These are phyloP conservation scores for Raffaelea ambrosiae DNA, from an alignment of 2,329 filamentous ascomycete genomes.

Conservation along the genomic window DNA sequence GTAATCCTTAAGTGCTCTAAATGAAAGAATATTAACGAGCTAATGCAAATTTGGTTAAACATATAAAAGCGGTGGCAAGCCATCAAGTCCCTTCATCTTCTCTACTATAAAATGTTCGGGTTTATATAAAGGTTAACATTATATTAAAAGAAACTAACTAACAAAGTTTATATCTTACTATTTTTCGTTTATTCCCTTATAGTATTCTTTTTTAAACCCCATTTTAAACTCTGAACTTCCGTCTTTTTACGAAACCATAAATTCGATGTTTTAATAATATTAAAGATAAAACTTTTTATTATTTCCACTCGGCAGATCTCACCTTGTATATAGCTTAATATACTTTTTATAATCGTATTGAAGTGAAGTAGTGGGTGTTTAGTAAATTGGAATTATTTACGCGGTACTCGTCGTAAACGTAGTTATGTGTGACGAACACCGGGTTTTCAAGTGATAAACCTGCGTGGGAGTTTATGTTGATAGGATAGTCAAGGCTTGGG, in stretches of 20 bases:
- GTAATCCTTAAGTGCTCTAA: background rate
- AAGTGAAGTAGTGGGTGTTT: slow-evolving; percentile 8
- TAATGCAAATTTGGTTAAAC: slow-evolving; percentile 4
- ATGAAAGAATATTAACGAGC: slow-evolving; percentile 6
- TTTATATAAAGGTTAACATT: slow-evolving; percentile 4
- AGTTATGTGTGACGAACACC: slow-evolving; percentile 1
- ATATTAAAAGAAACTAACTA: background rate
- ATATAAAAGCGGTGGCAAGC: slow-evolving; percentile 5
- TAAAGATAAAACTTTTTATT: background rate
- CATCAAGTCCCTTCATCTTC: slow-evolving; percentile 3
- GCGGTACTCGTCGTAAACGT: slow-evolving; percentile 2
- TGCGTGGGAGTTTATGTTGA: too few relatives aligned
- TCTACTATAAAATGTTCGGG: slow-evolving; percentile 4
- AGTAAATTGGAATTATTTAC: slow-evolving; percentile 6
- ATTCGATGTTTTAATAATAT: slow-evolving; percentile 1
- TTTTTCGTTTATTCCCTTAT: slow-evolving; percentile 5
- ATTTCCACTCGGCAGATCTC: background rate
- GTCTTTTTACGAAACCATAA: slow-evolving; percentile 7
- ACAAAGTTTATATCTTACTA: slow-evolving; percentile 3
- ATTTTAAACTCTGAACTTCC: slow-evolving; percentile 6
- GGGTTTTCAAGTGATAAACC: too few relatives aligned
- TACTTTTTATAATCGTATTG: slow-evolving; percentile 4
- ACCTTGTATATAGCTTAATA: slow-evolving; percentile 5
- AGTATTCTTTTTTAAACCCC: slow-evolving; percentile 5
- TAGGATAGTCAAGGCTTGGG: too few relatives aligned